phyloP scores from a whole-genome alignment of 176 grass and related monocot genomes.

The Poa pratensis region DNA sequence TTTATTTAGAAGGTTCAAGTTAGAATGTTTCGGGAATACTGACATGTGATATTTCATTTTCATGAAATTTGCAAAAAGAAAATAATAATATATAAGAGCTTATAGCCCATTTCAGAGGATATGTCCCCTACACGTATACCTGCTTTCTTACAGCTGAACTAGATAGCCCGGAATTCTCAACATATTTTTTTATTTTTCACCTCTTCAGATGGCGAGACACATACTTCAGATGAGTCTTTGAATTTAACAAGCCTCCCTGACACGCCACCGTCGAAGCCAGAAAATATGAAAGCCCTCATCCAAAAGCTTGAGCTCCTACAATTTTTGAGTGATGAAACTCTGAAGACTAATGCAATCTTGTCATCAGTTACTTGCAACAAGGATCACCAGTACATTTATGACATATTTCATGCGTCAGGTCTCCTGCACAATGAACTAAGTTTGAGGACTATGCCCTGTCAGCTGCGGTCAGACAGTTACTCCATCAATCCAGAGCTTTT shows the following conservation, averaged over 20 bases:
- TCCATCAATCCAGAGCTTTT: conserved; percentile 64
- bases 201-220: conserved; percentile 52
- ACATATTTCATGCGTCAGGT: conserved; percentile 60
- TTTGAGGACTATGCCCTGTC: conserved; percentile 6
- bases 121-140: background rate
- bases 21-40: background rate
- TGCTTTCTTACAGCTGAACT: conserved; percentile 19
- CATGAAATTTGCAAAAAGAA: background rate
- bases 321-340: conserved; percentile 49
- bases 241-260: conserved; percentile 53
- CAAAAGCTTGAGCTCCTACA: conserved; percentile 61
- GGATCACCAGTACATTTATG: conserved; percentile 62
- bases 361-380: conserved; percentile 41
- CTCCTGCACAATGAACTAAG: conserved; percentile 51
- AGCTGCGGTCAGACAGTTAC: conserved; percentile 20
- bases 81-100: background rate
- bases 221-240: conserved; percentile 61
- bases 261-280: conserved; percentile 44
- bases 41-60: background rate
- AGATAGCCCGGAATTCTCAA: background rate
- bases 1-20: background rate
- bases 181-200: conserved; percentile 20
- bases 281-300: conserved; percentile 57
- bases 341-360: conserved; percentile 12
- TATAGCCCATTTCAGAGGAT: background rate